phyloP scores from a whole-genome alignment of 805 yeast species.

The Kluyveromyces lactis region DNA sequence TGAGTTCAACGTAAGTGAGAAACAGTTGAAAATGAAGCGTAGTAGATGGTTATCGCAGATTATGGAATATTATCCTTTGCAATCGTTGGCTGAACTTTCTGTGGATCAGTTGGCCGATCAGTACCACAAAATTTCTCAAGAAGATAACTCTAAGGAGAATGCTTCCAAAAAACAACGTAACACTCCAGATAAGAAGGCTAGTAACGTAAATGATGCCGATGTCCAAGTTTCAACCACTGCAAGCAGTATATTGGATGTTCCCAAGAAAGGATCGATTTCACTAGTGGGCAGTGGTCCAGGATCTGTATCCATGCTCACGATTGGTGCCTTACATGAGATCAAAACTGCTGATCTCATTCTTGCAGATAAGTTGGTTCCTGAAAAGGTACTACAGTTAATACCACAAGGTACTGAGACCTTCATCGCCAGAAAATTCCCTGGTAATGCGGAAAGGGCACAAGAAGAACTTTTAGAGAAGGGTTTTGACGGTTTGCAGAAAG shows the following conservation, averaged over 20 bases:
- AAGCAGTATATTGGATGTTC: no score
- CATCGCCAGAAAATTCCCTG: constrained; percentile 92
- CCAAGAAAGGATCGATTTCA: constrained; percentile 48
- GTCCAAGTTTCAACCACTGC: neutral
- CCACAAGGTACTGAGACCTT: constrained; percentile 68
- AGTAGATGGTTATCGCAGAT: constrained; percentile 83
- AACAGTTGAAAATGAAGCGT: constrained; percentile 47
- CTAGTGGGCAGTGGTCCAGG: constrained; percentile 97
- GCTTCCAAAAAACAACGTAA: neutral
- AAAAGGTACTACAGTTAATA: constrained; percentile 72
- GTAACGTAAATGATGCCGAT: neutral
- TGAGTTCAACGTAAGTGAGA: constrained; percentile 48
- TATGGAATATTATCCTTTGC: constrained; percentile 82
- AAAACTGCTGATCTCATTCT: constrained; percentile 73
- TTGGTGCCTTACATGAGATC: constrained; percentile 78
- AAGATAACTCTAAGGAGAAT: neutral
- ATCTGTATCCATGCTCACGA: constrained; percentile 66
- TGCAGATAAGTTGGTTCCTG: constrained; percentile 91
- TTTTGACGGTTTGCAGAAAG: constrained; percentile 50
- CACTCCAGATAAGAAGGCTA: neutral
- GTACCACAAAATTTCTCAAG: constrained; percentile 1
- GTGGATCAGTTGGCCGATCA: constrained; percentile 31
- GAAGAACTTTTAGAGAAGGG: constrained; percentile 73
- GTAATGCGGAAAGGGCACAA: constrained; percentile 92
- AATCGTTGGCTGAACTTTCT: constrained; percentile 49